These are phyloP conservation scores for Talaromyces funiculosus DNA, from an alignment of 2,329 filamentous ascomycete genomes.

Conservation along the genomic window DNA sequence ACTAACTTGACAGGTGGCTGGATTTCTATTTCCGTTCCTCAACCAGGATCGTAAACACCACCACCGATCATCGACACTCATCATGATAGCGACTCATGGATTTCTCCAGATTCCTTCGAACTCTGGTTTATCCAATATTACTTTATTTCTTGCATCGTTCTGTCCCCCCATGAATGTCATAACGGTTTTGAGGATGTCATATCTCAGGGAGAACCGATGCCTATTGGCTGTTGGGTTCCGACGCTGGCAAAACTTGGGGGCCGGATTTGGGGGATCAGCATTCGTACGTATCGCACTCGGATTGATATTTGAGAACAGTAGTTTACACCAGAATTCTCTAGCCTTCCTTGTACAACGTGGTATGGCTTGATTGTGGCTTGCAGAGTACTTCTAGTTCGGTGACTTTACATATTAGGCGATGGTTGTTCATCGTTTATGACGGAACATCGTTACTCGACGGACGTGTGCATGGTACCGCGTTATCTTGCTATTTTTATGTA, in stretches of 20 bases:
- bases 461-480: neutral
- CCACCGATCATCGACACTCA: neutral
- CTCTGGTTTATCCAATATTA: neutral
- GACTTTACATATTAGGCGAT: neutral
- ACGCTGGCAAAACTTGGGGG: neutral
- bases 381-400: neutral
- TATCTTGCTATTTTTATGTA: neutral
- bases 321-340: neutral
- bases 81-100: neutral
- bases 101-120: neutral
- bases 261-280: neutral
- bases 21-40: neutral
- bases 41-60: neutral
- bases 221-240: neutral
- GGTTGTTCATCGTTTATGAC: neutral
- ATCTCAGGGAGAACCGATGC: neutral
- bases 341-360: neutral
- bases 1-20: neutral
- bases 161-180: neutral
- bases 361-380: neutral
- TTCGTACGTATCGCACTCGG: neutral
- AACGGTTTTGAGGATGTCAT: neutral
- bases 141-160: neutral
- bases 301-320: neutral
- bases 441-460: neutral